Conservation (phyloP, 331 rosid genomes). For the Saraca asoca region DNA sequence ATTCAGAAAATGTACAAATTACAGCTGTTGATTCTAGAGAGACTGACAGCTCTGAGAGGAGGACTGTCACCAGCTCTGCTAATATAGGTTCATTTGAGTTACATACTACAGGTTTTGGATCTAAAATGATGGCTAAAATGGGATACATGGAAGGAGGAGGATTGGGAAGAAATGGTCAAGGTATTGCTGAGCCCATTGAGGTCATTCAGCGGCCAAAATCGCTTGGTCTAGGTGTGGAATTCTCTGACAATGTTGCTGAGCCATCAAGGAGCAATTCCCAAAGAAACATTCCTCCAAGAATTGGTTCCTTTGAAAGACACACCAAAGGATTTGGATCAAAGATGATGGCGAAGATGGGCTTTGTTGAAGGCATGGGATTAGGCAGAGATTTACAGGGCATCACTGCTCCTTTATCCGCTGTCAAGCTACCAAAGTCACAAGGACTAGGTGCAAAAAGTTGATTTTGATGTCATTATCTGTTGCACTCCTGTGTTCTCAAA, state of each 20-base stretch:
- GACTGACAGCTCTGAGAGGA: constrained; percentile 36
- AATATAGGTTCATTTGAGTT: constrained; percentile 69
- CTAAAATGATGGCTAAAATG: constrained; percentile 96
- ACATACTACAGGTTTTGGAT: constrained; percentile 93
- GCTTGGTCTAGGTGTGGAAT: constrained; percentile 85
- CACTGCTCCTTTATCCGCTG: constrained; percentile 63
- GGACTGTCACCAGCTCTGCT: constrained; percentile 40
- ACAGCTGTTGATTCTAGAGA: constrained; percentile 41
- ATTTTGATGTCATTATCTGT: constrained; percentile 11
- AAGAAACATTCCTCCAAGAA: constrained; percentile 37
- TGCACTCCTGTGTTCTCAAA: too few species aligned
- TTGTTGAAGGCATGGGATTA: constrained; percentile 73
- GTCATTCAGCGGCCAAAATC: constrained; percentile 82
- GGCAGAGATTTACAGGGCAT: constrained; percentile 75
- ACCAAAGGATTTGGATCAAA: constrained; percentile 87
- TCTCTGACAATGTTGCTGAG: constrained; percentile 42
- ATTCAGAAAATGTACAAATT: constrained; percentile 47
- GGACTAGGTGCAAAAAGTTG: constrained; percentile 73
- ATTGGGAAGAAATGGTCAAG: constrained; percentile 85
- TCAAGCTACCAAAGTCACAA: constrained; percentile 61
- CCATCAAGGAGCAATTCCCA: constrained; percentile 29
- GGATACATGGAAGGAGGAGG: constrained; percentile 80
- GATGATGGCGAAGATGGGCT: constrained; percentile 89
- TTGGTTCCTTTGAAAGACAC: constrained; percentile 73
- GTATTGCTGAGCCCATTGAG: constrained; percentile 78